Base-by-base conservation (phyloP, 257 asterid genomes). In the Lycium barbarum region DNA sequence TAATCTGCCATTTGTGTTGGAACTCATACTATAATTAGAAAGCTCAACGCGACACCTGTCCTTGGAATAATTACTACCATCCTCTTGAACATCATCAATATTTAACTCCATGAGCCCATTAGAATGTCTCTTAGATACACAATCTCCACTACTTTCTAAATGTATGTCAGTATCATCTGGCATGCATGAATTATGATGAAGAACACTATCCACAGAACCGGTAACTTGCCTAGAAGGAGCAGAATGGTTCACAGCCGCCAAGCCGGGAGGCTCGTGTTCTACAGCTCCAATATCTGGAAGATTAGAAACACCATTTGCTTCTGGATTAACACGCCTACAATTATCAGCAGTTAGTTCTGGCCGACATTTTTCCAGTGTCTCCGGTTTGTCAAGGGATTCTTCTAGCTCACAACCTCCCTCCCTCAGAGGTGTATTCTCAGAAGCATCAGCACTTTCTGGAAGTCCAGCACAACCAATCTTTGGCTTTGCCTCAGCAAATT, bases 61-160 rank as follows among this genome's bases (percentile, higher is more conserved):
- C 79, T 20, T 89, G 38, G 84, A 84, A 73, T 51, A 80, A 59
- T 33, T 45, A 43, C 83, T 89, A 65, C 88, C 88, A 38, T 83
- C 91, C 53, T 88, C 88, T 58, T 72, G 80, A 81, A 76, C 49
- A 84, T 45, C 84, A 58, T 63, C 84, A 79, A 85, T 78, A 73
- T 85, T 68, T 62, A 72, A 83, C 86, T 82, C 90, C 47, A 74
- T 53, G 67, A 85, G 83, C 78, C 93, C 98, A 90, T 90, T 94
- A 80, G 92, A 81, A 79, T 84, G 89, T 81, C 82, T 81, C 70
- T n/a, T 14, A 22, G 92, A 86, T 54, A 33, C 87, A 26, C 36
- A 49, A 80, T 70, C 85, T 70, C 81, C 91, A 86, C 20, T 80
- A 35, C 38, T 33, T 79, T 87, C 90, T 85, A 76, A 51, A 65